Conservation (phyloP, 2,329 filamentous ascomycete genomes). For the Colletotrichum filicis region DNA sequence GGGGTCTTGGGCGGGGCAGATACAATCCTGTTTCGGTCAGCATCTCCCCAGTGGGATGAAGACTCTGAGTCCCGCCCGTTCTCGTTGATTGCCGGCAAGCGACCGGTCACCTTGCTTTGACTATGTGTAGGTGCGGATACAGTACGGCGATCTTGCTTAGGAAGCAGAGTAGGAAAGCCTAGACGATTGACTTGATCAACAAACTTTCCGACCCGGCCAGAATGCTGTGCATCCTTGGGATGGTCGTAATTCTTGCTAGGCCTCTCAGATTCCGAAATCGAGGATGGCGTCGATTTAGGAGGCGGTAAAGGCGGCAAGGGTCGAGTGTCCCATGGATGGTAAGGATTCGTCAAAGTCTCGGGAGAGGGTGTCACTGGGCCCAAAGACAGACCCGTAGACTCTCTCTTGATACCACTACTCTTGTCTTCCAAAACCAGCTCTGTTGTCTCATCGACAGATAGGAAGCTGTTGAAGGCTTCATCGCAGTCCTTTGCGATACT, state of each 20-base stretch:
- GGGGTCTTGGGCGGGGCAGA: slow-evolving; percentile 54
- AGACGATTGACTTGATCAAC: slow-evolving; percentile 37
- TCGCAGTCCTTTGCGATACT: slow-evolving; percentile 89
- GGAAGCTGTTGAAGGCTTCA: slow-evolving; percentile 83
- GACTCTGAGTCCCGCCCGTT: slow-evolving; percentile 41
- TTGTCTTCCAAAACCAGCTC: slow-evolving; percentile 43
- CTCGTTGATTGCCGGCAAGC: slow-evolving; percentile 62
- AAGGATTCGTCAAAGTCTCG: slow-evolving; percentile 43
- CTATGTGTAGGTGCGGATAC: slow-evolving; percentile 63
- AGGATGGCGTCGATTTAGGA: slow-evolving; percentile 10
- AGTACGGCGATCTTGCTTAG: slow-evolving; percentile 56
- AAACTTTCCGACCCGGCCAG: slow-evolving; percentile 32
- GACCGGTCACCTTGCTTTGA: slow-evolving; percentile 49
- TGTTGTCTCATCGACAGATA: slow-evolving; percentile 52
- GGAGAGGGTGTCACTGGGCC: slow-evolving; percentile 48
- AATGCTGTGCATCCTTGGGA: slow-evolving; percentile 12
- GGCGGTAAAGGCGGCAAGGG: slow-evolving; percentile 63
- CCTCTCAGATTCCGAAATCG: not conserved
- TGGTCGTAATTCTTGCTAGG: not conserved
- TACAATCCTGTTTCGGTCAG: slow-evolving; percentile 54
- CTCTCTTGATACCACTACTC: slow-evolving; percentile 45
- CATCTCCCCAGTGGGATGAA: slow-evolving; percentile 21
- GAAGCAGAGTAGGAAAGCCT: slow-evolving; percentile 45
- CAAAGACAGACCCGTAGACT: slow-evolving; percentile 56
- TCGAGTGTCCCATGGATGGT: slow-evolving; percentile 55